Evolutionary conservation across 2,329 filamentous ascomycete genomes (phyloP), one percentile per base, ranked within the genome.

Genomic region (Microdochium bolleyi): DNA sequence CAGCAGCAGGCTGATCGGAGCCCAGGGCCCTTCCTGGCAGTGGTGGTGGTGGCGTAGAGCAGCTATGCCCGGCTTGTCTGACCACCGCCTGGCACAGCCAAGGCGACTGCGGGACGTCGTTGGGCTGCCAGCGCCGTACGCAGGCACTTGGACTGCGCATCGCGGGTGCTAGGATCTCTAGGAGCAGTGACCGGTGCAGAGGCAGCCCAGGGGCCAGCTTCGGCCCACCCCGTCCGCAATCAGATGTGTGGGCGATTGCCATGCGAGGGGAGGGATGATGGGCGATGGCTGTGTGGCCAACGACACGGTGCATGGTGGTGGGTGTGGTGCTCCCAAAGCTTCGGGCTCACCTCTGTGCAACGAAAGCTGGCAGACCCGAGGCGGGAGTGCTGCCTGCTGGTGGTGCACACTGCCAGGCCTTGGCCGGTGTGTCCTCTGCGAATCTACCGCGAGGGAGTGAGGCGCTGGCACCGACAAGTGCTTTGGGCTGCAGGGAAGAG

Each of bases 1-100:
- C 72, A 72, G 69, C 69, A 60, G 32, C 27, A 46, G 41, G 49
- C 41, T 48, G 44, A 13, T 27, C 32, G 27, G 22, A 25, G 32
- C 27, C 24, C 49, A 25, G 37, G 30, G 32, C 34, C 7, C 27
- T 51, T 19, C 27, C 21, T 13, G 27, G 49, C 22, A 22, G 22
- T 14, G 25, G 16, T 32, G 32, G 24, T 51, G 53, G 53, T 51
- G 48, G 53, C 51, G 51, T 57, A 56, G 51, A 56, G 53, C 51
- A 64, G 60, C 61, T 56, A 58, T 59, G 64, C 58, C 61, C 25
- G 49, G 44, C n/a, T 41, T n/a, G 37, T 10, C 37, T 41, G 37
- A 41, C 37, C 37, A 41, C 37, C 37, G 37, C 19, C 7, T 16
- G 9, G 30, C 37, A 46, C n/a, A 19, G 21, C 21, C 41, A 11